Base-by-base conservation (phyloP, 768 basidiomycete genomes). In the Boletales sp. region DNA sequence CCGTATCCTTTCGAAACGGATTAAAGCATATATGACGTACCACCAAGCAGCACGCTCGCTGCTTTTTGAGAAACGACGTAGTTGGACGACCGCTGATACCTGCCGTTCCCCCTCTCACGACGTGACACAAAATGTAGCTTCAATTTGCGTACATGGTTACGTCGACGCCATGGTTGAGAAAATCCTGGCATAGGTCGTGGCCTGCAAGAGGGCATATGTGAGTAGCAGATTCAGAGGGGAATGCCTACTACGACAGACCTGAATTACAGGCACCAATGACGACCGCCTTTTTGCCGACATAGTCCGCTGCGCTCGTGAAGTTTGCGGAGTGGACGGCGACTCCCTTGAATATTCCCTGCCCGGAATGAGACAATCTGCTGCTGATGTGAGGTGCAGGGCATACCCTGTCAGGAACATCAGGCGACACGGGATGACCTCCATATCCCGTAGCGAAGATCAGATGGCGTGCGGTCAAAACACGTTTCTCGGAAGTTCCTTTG, bases 251-350 rank as follows among this genome's bases (percentile, higher is more conserved):
- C 4, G 21, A 21, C 21, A 21, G 21, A 34, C 14, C 14, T 34
- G 33, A 34, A 34, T 11, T 34, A 34, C 32, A 33, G 13, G 13
- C 32, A 10, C 8, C 33, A 34, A 14, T 11, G 33, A 34, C 14
- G 8, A 84, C 72, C 9, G 76, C 79, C 54, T 80, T 83, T 70
- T 86, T 80, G n/a, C 81, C 82, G 4, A 59, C 53, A 55, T 77
- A 72, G 19, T 74, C 74, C 2, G 64, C 46, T 1, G 77, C 77
- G n/a, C 64, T 66, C 33, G 70, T 76, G 62, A 78, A 76, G 28
- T 70, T 52, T 14, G 70, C 69, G 0, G 80, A 81, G 57, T 81
- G 82, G 2, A 75, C 35, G 4, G 75, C 54, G 31, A 67, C 54
- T 5, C 82, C 81, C 57, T 74, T 74, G 67, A 78, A 84, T 15